Percentiles rank a stretch among this genome's conserved stretches.
These are phyloP conservation scores for Petunia secreta DNA, from an alignment of 257 asterid species.

Conservation along the genomic window DNA sequence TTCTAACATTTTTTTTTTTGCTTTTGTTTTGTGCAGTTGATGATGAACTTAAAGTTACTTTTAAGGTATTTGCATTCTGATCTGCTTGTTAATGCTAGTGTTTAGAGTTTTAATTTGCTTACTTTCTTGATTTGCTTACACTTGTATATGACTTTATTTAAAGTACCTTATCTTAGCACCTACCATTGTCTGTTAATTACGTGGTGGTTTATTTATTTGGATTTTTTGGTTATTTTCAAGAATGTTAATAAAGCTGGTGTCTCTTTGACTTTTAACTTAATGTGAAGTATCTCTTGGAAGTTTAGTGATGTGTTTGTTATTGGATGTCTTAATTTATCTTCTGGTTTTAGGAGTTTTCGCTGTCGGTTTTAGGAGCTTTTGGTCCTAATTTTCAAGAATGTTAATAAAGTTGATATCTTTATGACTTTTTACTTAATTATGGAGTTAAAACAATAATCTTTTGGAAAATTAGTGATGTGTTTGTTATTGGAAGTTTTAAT, in stretches of 20 bases:
- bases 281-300: background rate
- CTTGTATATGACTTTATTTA: background rate
- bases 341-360: background rate
- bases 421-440: background rate
- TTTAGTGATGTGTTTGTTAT: background rate
- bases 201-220: background rate
- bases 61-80: constrained; percentile 46
- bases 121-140: background rate
- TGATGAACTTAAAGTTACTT: constrained; percentile 56
- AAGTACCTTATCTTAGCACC: background rate
- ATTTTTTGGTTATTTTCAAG: background rate
- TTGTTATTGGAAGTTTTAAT: background rate
- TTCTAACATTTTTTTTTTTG: constrained; percentile 24
- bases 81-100: background rate
- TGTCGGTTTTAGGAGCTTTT: background rate
- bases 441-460: background rate
- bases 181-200: background rate
- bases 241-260: background rate
- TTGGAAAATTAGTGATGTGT: background rate
- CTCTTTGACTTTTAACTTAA: background rate
- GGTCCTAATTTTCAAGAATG: background rate
- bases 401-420: background rate
- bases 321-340: background rate
- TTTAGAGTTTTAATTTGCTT: background rate
- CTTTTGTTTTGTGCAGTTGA: constrained; percentile 54